Evolutionary conservation across 106 monocot species (phyloP).

Genomic region (Dendrobium officinale): DNA sequence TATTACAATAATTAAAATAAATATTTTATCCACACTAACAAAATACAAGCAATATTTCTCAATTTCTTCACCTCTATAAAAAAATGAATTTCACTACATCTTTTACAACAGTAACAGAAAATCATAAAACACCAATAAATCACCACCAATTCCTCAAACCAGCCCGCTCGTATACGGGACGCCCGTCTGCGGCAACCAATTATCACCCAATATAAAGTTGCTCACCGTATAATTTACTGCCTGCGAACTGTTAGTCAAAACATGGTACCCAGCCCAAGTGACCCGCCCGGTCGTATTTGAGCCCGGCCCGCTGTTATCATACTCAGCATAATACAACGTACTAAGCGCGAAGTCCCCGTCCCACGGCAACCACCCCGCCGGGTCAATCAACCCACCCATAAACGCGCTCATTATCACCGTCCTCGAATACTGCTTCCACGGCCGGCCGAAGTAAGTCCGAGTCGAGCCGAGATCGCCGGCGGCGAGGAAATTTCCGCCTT

Average conservation of each 20-base stretch:
- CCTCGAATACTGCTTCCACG: constrained; percentile 79
- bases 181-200: constrained; percentile 65
- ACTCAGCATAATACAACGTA: constrained; percentile 78
- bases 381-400: constrained; percentile 44
- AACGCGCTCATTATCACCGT: constrained; percentile 68
- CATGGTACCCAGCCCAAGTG: constrained; percentile 59
- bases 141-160: background rate
- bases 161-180: constrained; percentile 54
- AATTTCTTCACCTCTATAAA: too few species aligned
- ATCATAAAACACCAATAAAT: background rate
- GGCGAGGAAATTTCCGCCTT: constrained; percentile 33
- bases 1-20: too few species aligned
- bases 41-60: too few species aligned
- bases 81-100: too few species aligned
- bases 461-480: constrained; percentile 35
- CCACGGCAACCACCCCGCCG: constrained; percentile 74
- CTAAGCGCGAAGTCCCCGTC: constrained; percentile 52
- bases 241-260: constrained; percentile 24
- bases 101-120: too few species aligned
- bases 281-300: constrained; percentile 37
- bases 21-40: too few species aligned
- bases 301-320: constrained; percentile 45
- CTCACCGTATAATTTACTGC: constrained; percentile 52
- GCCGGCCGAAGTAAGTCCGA: constrained; percentile 59
- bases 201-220: constrained; percentile 45